Evolutionary conservation across 108 stramenopile genomes (phyloP), one percentile per base, ranked within the genome.

Genomic region (Conticribra weissflogii): DNA sequence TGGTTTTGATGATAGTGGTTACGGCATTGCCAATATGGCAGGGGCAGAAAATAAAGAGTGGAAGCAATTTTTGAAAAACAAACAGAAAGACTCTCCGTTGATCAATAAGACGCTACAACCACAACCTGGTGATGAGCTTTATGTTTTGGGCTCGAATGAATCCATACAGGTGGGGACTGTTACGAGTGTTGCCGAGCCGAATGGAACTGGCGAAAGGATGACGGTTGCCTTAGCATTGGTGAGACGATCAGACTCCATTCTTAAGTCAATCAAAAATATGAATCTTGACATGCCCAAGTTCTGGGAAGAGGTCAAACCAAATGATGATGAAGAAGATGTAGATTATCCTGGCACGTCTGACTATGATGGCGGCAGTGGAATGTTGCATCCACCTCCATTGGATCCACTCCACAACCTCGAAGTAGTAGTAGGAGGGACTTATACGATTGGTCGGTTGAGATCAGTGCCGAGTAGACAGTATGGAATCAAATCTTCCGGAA

Each of bases 361-460:
- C 19, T 66, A 68, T 27, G 50, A 58, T 9, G 51, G 53, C 17
- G 65, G 59, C 0, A 84, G 83, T 55, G 88, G 84, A 15, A 86
- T 87, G 7, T 65, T 90, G 25, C 51, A 59, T 34, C 88, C 88
- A 3, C 88, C 88, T 14, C 85, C 86, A 4, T 46, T 87, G 52
- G 93, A 94, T 71, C 84, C 87, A 33, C 74, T 94, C 44, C 81
- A 89, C 52, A 89, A 89, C 16, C 57, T 94, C 18, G 90, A 94
- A 76, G 87, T 94, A 18, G 78, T 89, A 57, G 49, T 94, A 18
- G 85, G 61, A 18, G 88, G 80, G 9, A 83, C 83, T 17, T 88
- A 88, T 57, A 86, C 85, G 33, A 62, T 88, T 45, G 90, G 90
- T 46, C 76, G 77, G 59, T 58, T 90, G 31, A 59, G 51, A 31